Evolutionary conservation across 805 yeast species (phyloP).

Genomic region (Ogataea wickerhamii): DNA sequence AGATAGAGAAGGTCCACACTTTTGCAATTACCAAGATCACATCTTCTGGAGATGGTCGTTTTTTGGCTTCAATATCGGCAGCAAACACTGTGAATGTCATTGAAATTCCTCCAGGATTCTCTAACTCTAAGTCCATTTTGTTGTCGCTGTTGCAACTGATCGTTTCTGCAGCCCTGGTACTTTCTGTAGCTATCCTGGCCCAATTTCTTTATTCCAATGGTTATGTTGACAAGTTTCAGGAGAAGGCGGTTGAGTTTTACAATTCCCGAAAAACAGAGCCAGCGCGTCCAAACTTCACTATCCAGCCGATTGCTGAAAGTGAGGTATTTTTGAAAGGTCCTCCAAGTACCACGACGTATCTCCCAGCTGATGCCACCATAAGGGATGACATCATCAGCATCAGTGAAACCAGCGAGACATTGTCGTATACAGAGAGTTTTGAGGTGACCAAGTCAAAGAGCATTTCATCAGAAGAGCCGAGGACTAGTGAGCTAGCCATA

Average conservation of each 20-base stretch:
- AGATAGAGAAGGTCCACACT: conserved; percentile 60
- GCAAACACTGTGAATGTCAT: conserved; percentile 68
- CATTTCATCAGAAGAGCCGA: neutral
- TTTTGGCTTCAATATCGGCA: conserved; percentile 71
- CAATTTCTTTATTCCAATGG: conserved; percentile 32
- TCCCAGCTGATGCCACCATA: conserved; percentile 15
- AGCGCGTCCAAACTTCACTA: conserved; percentile 33
- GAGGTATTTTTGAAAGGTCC: conserved; percentile 18
- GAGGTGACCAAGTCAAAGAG: neutral
- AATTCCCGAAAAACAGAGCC: conserved; percentile 28
- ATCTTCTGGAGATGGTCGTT: conserved; percentile 64
- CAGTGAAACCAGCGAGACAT: neutral
- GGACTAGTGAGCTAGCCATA: neutral
- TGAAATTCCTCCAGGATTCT: conserved; percentile 50
- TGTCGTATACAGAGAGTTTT: neutral
- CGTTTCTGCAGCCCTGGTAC: conserved; percentile 24
- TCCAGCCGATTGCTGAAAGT: conserved; percentile 28
- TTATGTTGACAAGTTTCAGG: conserved; percentile 21
- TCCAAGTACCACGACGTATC: conserved; percentile 17
- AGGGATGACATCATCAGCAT: conserved; percentile 4
- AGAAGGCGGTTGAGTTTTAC: conserved; percentile 20
- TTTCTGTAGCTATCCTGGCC: conserved; percentile 20
- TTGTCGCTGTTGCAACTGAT: conserved; percentile 26
- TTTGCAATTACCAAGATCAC: conserved; percentile 75
- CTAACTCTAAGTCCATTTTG: conserved; percentile 37